Percentiles rank a stretch among this genome's conserved stretches.
Conservation (phyloP, 2,329 filamentous ascomycete genomes). For the Aspergillus pseudonomiae region DNA sequence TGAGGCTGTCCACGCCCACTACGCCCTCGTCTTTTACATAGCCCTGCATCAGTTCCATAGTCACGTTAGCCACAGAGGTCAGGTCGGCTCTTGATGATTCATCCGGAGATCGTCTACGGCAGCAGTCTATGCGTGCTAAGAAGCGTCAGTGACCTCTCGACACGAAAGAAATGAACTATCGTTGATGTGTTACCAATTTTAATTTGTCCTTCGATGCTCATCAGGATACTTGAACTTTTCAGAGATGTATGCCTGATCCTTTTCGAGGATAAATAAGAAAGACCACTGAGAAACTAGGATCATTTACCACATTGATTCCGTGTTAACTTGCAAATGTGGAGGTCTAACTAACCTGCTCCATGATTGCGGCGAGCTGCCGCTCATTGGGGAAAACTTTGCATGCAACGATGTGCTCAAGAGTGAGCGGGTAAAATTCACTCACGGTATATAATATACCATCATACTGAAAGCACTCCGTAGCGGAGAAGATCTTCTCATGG, state of each 20-base stretch:
- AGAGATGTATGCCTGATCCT: not conserved
- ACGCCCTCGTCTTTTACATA: not conserved
- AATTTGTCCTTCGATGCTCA: not conserved
- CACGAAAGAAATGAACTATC: not conserved
- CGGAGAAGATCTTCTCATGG: no score
- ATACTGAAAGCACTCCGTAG: no score
- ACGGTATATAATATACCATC: no score
- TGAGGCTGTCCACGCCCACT: not conserved
- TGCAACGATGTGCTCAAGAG: no score
- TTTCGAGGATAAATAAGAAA: no score
- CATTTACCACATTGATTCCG: no score
- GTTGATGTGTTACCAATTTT: not conserved
- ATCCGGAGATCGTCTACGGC: not conserved
- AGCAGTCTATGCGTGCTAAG: not conserved
- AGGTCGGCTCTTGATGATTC: not conserved
- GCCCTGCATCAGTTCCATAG: not conserved
- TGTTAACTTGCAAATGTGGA: no score
- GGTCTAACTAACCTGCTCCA: no score
- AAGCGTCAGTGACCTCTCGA: not conserved
- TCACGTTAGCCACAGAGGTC: not conserved
- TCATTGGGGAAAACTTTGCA: no score
- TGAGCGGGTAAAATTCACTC: no score
- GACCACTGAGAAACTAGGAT: no score
- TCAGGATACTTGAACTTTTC: not conserved
- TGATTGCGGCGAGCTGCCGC: no score